A percentile compares a stretch with the other conserved stretches of the same genome.
Conservation (phyloP, 441 rosid genomes). For the Caryocar brasiliense region DNA sequence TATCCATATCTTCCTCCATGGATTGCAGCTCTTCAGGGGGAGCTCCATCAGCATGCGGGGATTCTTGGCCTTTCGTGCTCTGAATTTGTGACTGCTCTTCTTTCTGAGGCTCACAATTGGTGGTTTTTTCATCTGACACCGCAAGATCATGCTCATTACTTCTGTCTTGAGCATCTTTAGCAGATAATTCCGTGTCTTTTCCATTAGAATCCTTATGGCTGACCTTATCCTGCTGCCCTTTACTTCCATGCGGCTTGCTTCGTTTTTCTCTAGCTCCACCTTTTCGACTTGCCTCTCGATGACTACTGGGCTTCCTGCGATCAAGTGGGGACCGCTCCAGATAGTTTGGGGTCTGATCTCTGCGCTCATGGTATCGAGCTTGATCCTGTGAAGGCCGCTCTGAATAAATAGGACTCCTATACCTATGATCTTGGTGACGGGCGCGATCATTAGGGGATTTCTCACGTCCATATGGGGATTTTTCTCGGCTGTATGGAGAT, state of each 20-base stretch:
- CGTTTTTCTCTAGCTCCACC: slow-evolving; percentile 49
- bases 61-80: slow-evolving; percentile 28
- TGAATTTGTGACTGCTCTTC: slow-evolving; percentile 43
- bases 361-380: slow-evolving; percentile 50
- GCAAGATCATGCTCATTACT: slow-evolving; percentile 20
- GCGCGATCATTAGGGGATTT: slow-evolving; percentile 71
- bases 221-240: slow-evolving; percentile 52
- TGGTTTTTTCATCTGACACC: slow-evolving; percentile 40
- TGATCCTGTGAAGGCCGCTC: slow-evolving; percentile 68
- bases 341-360: slow-evolving; percentile 55
- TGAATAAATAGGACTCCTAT: slow-evolving; percentile 64
- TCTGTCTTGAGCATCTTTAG: slow-evolving; percentile 56
- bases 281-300: slow-evolving; percentile 48
- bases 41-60: slow-evolving; percentile 38
- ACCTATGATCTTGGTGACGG: slow-evolving; percentile 60
- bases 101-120: slow-evolving; percentile 34
- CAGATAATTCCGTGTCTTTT: slow-evolving; percentile 29
- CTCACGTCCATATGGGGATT: slow-evolving; percentile 31
- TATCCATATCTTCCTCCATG: slow-evolving; percentile 99
- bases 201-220: slow-evolving; percentile 39
- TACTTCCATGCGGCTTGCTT: slow-evolving; percentile 34
- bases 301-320: slow-evolving; percentile 38
- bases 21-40: slow-evolving; percentile 71
- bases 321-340: slow-evolving; percentile 56
- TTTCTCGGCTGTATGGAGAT: slow-evolving; percentile 35